Conservation (phyloP, 257 asterid species). For the Solanum infundibuliforme region DNA sequence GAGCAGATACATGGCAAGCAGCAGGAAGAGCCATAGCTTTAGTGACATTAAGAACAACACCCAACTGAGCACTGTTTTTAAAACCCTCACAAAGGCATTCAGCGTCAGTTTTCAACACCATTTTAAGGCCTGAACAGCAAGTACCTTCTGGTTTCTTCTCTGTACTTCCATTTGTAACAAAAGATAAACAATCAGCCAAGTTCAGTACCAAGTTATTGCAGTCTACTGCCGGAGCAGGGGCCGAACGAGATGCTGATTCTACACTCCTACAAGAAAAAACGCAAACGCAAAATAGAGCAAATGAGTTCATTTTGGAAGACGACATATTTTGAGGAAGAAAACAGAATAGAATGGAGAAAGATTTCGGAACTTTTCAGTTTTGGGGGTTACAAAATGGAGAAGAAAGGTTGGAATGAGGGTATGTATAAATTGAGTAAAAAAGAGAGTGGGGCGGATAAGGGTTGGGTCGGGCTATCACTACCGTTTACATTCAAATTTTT, state of each 20-base stretch:
- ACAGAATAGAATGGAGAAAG: not conserved
- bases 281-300: not conserved
- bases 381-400: not conserved
- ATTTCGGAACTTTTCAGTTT: not conserved
- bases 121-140: constrained; percentile 76
- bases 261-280: not conserved
- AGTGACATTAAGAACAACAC: constrained; percentile 57
- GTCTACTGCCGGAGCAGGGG: constrained; percentile 78
- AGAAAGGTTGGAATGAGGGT: not conserved
- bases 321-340: not conserved
- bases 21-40: constrained; percentile 71
- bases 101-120: constrained; percentile 60
- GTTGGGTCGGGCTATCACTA: not conserved
- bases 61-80: constrained; percentile 75
- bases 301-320: not conserved
- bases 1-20: constrained; percentile 81
- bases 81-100: constrained; percentile 76
- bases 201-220: constrained; percentile 47
- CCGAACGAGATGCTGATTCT: constrained; percentile 31
- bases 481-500: not conserved
- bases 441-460: not conserved
- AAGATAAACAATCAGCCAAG: constrained; percentile 75
- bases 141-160: constrained; percentile 45
- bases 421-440: not conserved
- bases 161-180: constrained; percentile 54